Evolutionary conservation across 2,329 filamentous ascomycete genomes (phyloP).

Genomic region (Colletotrichum camelliae): DNA sequence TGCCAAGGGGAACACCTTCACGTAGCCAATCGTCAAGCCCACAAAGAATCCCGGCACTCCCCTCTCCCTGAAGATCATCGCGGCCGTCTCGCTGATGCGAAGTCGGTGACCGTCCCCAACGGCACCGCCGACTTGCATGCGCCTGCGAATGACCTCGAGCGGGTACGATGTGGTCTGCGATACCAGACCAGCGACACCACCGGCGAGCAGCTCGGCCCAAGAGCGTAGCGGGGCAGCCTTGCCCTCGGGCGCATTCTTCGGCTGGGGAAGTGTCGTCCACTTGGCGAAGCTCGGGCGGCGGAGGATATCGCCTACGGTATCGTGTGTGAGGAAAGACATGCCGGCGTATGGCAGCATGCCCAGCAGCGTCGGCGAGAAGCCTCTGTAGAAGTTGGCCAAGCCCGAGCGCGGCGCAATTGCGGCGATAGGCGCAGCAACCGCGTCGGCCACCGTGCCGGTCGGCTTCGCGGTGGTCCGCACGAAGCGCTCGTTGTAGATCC

Average conservation of each 20-base stretch:
- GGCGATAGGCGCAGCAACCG: conserved; percentile 45
- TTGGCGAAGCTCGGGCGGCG: conserved; percentile 69
- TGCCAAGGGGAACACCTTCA: conserved; percentile 90
- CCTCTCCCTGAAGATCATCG: conserved; percentile 75
- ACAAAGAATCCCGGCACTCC: conserved; percentile 89
- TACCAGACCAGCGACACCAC: conserved; percentile 85
- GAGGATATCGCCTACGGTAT: conserved; percentile 85
- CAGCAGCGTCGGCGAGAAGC: conserved; percentile 86
- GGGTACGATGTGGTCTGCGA: conserved; percentile 95
- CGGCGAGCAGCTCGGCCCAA: conserved; percentile 86
- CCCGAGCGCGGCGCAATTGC: conserved; percentile 67
- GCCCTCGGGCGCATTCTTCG: conserved; percentile 54
- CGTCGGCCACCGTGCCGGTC: conserved; percentile 45
- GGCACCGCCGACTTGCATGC: conserved; percentile 96
- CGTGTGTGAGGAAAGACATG: conserved; percentile 93
- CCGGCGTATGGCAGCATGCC: conserved; percentile 98
- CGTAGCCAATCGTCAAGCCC: conserved; percentile 91
- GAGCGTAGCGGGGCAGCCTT: conserved; percentile 78
- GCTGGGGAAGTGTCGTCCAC: conserved; percentile 77
- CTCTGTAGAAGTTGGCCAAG: conserved; percentile 90
- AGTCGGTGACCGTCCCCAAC: conserved; percentile 87
- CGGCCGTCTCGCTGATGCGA: conserved; percentile 78
- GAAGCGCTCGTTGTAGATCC: conserved; percentile 83
- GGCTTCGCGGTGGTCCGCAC: conserved; percentile 34
- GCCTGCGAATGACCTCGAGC: conserved; percentile 85